A percentile compares a stretch with the other conserved stretches of the same genome.
These are phyloP conservation scores for Avena eriantha DNA, from an alignment of 176 grass and related monocot species.

Conservation along the genomic window DNA sequence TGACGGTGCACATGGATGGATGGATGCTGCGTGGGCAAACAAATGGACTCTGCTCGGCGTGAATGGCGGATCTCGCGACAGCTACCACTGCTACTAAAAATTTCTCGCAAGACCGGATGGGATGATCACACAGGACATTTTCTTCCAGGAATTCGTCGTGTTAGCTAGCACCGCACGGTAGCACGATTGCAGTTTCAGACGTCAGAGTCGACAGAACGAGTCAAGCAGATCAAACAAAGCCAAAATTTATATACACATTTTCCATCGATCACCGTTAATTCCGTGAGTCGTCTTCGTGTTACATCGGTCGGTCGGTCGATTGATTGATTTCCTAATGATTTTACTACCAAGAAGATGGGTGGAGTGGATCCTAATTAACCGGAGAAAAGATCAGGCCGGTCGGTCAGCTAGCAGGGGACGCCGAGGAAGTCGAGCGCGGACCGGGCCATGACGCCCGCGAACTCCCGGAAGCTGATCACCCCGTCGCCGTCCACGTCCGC, in stretches of 20 bases:
- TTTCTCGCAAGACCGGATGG: too few relatives aligned
- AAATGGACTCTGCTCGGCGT: too few relatives aligned
- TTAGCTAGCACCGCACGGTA: too few relatives aligned
- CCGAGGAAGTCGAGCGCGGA: conserved; percentile 52
- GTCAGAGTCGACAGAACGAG: background rate
- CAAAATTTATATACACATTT: background rate
- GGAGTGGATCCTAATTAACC: background rate
- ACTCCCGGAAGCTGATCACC: conserved; percentile 53
- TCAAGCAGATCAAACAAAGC: background rate
- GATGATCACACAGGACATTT: too few relatives aligned
- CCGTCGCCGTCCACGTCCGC: conserved; percentile 73
- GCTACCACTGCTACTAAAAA: too few relatives aligned
- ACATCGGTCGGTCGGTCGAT: background rate
- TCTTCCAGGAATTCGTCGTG: too few relatives aligned
- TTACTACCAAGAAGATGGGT: too few relatives aligned
- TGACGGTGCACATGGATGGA: too few relatives aligned
- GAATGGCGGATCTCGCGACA: too few relatives aligned
- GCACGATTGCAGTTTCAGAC: too few relatives aligned
- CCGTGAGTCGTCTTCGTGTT: background rate
- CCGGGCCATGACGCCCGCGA: background rate
- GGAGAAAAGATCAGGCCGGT: too few relatives aligned
- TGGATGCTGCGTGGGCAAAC: too few relatives aligned
- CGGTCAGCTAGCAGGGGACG: conserved; percentile 36
- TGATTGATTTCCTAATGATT: background rate
- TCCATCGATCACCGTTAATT: background rate